Conservation (phyloP, 768 basidiomycete genomes). For the Xanthoconium purpureum region DNA sequence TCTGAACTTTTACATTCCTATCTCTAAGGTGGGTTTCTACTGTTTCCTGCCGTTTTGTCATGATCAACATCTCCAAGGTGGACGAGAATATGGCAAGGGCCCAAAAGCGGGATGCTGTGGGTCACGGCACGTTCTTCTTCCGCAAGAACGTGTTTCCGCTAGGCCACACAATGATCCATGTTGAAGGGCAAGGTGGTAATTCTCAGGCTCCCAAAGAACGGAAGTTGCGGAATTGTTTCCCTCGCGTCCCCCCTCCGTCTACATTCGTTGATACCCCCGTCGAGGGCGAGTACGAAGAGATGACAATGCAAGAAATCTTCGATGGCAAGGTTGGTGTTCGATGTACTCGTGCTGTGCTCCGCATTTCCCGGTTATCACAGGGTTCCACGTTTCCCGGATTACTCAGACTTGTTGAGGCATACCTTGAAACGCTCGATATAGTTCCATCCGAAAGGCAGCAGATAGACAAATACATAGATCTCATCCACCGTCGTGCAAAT, state of each 20-base stretch:
- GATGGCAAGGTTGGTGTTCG: conserved; percentile 71
- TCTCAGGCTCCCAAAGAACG: conserved; percentile 49
- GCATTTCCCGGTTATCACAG: conserved; percentile 34
- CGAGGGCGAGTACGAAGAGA: conserved; percentile 86
- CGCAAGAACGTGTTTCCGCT: conserved; percentile 77
- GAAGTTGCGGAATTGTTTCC: conserved; percentile 71
- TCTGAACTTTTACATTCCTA: conserved; percentile 94
- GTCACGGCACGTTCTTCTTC: conserved; percentile 81
- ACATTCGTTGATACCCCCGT: conserved; percentile 54
- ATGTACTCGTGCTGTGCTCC: neutral
- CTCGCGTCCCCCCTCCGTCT: conserved; percentile 44
- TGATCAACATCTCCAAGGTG: conserved; percentile 51
- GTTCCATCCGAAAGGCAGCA: conserved; percentile 53
- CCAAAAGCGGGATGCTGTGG: conserved; percentile 77
- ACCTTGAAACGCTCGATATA: conserved; percentile 83
- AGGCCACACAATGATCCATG: conserved; percentile 43
- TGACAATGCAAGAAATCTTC: conserved; percentile 90
- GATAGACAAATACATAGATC: conserved; percentile 74
- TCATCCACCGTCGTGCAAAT: conserved; percentile 74
- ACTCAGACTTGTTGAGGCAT: conserved; percentile 75
- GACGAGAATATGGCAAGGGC: conserved; percentile 95
- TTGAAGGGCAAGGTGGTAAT: conserved; percentile 32
- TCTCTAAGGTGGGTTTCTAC: conserved; percentile 72
- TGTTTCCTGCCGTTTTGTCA: neutral
- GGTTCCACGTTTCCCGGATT: conserved; percentile 72